Evolutionary conservation across 495 filamentous ascomycete genomes (phyloP).

Genomic region (Pseudevernia furfuracea): DNA sequence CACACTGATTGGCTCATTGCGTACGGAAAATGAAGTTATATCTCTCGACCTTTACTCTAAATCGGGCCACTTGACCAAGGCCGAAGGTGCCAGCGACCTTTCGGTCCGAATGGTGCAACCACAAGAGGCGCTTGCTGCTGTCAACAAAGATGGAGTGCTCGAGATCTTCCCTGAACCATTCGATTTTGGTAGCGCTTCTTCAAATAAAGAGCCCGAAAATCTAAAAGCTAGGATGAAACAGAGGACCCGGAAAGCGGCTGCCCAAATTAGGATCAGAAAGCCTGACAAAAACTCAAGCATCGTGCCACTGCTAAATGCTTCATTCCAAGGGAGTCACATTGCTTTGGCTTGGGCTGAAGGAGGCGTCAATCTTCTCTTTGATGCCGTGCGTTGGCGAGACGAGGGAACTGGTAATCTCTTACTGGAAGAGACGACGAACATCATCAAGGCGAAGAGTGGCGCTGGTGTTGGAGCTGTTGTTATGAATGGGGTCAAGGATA

Average conservation of each 20-base stretch:
- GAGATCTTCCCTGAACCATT: constrained; percentile 53
- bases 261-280: constrained; percentile 43
- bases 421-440: constrained; percentile 40
- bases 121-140: constrained; percentile 36
- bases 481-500: constrained; percentile 54
- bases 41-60: constrained; percentile 33
- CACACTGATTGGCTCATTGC: constrained; percentile 44
- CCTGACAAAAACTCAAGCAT: constrained; percentile 38
- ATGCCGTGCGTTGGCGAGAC: constrained; percentile 46
- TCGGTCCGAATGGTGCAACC: constrained; percentile 13
- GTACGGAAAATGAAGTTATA: constrained; percentile 46
- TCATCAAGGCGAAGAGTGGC: constrained; percentile 41
- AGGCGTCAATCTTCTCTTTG: constrained; percentile 49
- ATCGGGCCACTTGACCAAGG: constrained; percentile 6
- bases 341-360: constrained; percentile 49
- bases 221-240: constrained; percentile 43
- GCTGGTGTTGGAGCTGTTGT: constrained; percentile 36
- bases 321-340: constrained; percentile 44
- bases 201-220: constrained; percentile 31
- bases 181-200: constrained; percentile 30
- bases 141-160: constrained; percentile 48
- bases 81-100: constrained; percentile 10
- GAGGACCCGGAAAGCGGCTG: constrained; percentile 44
- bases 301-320: constrained; percentile 40
- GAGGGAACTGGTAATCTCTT: constrained; percentile 41